Evolutionary conservation across 2,329 filamentous ascomycete genomes (phyloP), one percentile per base, ranked within the genome.

Genomic region (Didymella glomerata): DNA sequence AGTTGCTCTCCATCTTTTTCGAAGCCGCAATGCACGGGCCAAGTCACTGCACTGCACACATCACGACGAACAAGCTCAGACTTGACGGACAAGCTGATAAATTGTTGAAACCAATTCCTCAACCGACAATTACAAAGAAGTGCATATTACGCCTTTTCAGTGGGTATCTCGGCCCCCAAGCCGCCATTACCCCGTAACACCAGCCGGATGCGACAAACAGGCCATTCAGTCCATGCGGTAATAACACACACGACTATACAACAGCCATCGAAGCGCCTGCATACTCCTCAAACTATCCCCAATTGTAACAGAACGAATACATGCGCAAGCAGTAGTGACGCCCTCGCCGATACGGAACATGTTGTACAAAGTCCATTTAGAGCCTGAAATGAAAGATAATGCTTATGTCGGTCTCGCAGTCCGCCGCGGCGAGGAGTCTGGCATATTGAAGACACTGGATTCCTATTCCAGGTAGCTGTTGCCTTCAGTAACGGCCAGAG

Each of bases 401-500:
- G 24, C 13, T 27, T 10, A 27, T 44, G 24, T 18, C 24, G 41
- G 14, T 27, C 10, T n/a, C 7, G 22, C 24, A 16, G 14, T 10
- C 16, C 13, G 3, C 16, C 41, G 41, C 18, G 22, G 46, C 7
- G 56, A 30, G 10, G 56, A 54, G 20, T 24, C 42, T 10, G 27
- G 48, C 45, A 54, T 45, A 45, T 46, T 42, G 34, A 41, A 51
- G 40, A 50, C 53, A 22, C 27, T 41, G 52, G 57, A 60, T 41
- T 52, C 50, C 68, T 72, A 76, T 24, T 75, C 72, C 65, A 74
- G 64, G 53, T 74, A 75, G 45, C 65, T 68, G 58, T 71, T 73
- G 34, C 67, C 66, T 58, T 75, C 75, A 3, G 75, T 77, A 3
- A 75, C 68, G 48, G 75, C 75, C 52, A 77, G 57, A 16, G 75